Conservation (phyloP, 176 grass and related monocot species). For the Avena sativa region DNA sequence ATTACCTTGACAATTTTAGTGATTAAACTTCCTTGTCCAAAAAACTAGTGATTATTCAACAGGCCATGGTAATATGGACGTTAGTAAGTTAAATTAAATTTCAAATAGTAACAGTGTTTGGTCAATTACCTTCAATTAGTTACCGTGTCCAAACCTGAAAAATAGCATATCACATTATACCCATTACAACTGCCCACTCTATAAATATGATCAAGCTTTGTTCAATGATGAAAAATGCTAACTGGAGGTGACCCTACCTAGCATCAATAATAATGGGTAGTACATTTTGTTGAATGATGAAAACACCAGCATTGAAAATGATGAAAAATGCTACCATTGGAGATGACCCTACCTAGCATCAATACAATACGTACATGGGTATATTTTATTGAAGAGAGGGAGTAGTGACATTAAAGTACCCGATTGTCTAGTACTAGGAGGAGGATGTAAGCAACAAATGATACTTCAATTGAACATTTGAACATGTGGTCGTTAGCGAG, state of each 20-base stretch:
- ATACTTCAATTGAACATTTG: neutral
- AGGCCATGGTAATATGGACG: neutral
- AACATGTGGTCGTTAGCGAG: neutral
- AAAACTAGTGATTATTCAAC: neutral
- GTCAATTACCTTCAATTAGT: too few species aligned
- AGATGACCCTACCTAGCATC: neutral
- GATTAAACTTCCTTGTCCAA: neutral
- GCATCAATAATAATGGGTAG: too few species aligned
- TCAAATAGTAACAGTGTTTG: neutral
- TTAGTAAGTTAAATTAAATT: neutral
- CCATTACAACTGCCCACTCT: neutral
- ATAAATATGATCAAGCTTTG: neutral
- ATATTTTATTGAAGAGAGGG: neutral
- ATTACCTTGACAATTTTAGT: neutral
- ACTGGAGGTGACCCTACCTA: too few species aligned
- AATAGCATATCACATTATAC: neutral
- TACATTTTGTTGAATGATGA: neutral
- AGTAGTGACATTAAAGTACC: neutral
- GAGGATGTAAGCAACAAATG: neutral
- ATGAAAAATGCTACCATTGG: neutral
- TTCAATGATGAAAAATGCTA: neutral
- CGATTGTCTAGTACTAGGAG: neutral
- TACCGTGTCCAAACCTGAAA: too few species aligned
- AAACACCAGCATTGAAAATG: neutral
- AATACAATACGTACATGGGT: neutral